Evolutionary conservation across 2,329 filamentous ascomycete species (phyloP), one percentile per base, ranked within the genome.

Genomic region (Ilyonectria destructans): DNA sequence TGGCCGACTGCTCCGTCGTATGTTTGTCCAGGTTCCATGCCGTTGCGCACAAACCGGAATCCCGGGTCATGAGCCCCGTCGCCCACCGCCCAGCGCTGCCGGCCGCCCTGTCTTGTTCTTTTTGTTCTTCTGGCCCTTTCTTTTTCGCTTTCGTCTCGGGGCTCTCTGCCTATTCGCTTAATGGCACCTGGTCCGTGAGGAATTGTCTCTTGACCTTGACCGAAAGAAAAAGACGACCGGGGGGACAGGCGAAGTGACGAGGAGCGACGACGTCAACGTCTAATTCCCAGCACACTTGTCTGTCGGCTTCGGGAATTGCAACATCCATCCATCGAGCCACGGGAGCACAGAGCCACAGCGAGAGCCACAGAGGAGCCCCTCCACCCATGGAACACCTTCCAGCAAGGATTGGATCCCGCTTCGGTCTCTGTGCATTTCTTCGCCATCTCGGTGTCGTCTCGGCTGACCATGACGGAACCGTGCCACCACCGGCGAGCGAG

Each of bases 401-500:
- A 64, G 43, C 61, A 59, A 56, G 62, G 57, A 65, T 65, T 26
- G 56, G 51, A 57, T 57, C 63, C 63, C 58, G 57, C 56, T 66
- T 61, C 63, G 54, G 37, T 69, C 67, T 59, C 54, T 63, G 51
- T 71, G 68, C 70, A 67, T 49, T 49, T 60, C 62, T 59, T 59
- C 45, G 57, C 57, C 62, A 57, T 60, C 31, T 62, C 52, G 58
- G 63, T 62, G 58, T 58, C 58, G 57, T 60, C 70, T 74, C 71
- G 74, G 69, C 73, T 75, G 72, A 75, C 71, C 72, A 74, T 68
- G 69, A 62, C 66, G 64, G 63, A 67, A 69, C 68, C 68, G 66
- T 69, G 57, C 65, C 65, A 68, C 65, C 65, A 59, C 29, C 65
- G 51, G 65, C 54, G 54, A 57, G 49, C 56, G 51, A 56, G 60